Evolutionary conservation across 805 yeast genomes (phyloP).

Genomic region (Candida awuae): DNA sequence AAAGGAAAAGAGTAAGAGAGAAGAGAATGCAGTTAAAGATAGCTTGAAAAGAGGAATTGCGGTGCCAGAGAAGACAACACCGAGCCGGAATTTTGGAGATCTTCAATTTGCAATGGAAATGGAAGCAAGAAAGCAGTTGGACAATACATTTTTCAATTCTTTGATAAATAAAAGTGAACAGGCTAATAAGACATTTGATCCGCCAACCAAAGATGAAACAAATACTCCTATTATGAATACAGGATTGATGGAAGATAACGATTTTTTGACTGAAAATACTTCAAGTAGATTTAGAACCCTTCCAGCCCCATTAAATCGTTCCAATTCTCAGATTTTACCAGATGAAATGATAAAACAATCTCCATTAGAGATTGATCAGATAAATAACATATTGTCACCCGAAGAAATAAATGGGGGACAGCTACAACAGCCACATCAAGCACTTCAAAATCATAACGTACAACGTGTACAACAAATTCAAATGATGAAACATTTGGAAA

Average conservation of each 20-base stretch:
- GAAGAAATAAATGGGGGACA: too few relatives aligned
- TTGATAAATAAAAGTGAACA: conserved; percentile 8
- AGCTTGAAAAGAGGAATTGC: too few relatives aligned
- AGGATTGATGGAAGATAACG: too few relatives aligned
- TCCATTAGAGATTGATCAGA: too few relatives aligned
- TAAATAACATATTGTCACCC: too few relatives aligned
- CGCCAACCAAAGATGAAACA: not conserved
- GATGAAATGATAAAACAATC: too few relatives aligned
- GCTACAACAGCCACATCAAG: too few relatives aligned
- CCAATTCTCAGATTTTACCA: too few relatives aligned
- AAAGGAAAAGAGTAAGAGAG: not conserved
- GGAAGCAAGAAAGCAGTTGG: conserved; percentile 16
- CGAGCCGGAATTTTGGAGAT: conserved; percentile 10
- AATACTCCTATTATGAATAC: not conserved
- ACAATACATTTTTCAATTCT: conserved; percentile 19
- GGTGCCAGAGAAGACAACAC: not conserved
- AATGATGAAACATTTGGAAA: conserved; percentile 7
- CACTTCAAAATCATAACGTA: conserved; percentile 1
- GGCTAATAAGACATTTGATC: not conserved
- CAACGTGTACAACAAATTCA: conserved; percentile 6
- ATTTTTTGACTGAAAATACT: too few relatives aligned
- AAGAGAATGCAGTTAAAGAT: not conserved
- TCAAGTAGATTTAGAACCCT: too few relatives aligned
- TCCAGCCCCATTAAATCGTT: too few relatives aligned
- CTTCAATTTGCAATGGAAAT: conserved; percentile 15